phyloP scores from a whole-genome alignment of 2,329 filamentous ascomycete species.

The Helotiales sp. region DNA sequence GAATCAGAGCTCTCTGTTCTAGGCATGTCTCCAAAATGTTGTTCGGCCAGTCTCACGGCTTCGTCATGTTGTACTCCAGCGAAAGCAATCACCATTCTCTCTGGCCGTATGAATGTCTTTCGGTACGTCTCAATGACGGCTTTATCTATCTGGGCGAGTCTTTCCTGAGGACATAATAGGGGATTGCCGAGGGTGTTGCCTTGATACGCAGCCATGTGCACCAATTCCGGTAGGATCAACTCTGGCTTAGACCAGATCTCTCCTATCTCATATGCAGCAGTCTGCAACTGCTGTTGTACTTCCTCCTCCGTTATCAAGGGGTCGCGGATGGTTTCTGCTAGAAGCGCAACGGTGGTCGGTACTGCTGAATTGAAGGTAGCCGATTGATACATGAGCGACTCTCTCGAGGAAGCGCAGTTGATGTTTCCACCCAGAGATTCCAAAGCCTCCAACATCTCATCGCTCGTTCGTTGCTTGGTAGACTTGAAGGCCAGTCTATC shows the following conservation, averaged over 20 bases:
- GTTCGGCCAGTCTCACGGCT: constrained; percentile 76
- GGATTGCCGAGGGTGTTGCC: constrained; percentile 96
- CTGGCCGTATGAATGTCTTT: constrained; percentile 80
- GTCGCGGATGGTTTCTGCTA: constrained; percentile 92
- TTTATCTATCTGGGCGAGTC: constrained; percentile 72
- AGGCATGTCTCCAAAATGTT: constrained; percentile 92
- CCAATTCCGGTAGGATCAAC: constrained; percentile 89
- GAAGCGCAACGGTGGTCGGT: constrained; percentile 74
- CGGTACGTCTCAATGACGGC: constrained; percentile 76
- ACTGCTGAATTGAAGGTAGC: constrained; percentile 96
- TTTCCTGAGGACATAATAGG: constrained; percentile 83
- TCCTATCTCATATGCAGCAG: constrained; percentile 90
- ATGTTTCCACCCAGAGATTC: constrained; percentile 93
- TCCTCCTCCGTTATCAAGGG: constrained; percentile 84
- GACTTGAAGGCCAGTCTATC: constrained; percentile 94
- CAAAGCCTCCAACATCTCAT: constrained; percentile 84
- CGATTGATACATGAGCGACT: constrained; percentile 98
- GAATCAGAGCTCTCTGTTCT: constrained; percentile 47
- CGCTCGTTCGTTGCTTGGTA: constrained; percentile 69
- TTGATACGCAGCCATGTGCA: constrained; percentile 94
- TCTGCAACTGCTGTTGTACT: constrained; percentile 82
- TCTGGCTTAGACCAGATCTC: constrained; percentile 99
- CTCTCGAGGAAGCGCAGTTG: constrained; percentile 91
- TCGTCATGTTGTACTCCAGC: constrained; percentile 82
- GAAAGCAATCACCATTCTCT: constrained; percentile 92